Base-by-base conservation (phyloP, 2,329 filamentous ascomycete species). In the Diaporthe humulicola region DNA sequence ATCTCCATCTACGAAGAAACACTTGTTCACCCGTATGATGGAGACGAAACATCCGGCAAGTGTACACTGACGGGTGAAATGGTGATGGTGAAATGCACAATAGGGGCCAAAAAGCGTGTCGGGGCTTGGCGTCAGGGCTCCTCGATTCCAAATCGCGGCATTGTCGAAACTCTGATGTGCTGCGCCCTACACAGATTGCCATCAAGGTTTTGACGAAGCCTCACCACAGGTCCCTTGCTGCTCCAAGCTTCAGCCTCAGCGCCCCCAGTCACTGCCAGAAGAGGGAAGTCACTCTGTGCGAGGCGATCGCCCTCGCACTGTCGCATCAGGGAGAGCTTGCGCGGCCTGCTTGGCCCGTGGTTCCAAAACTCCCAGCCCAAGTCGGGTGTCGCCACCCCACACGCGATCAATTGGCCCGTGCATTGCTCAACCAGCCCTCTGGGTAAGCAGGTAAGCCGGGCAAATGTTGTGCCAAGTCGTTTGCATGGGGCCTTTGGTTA, bases 401-500 rank as follows among this genome's bases (percentile, higher is more conserved):
- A 71, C 33, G 33, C 40, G 45, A 71, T 61, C 56, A 72, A 72
- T 38, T 28, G 70, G 70, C 54, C 70, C 45, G 70, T 72, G 70
- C 70, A 15, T 38, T 17, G 22, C 33, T 72, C 57, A 45, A n/a
- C 70, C 70, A 42, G 57, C n/a, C 36, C 45, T 56, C 54, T 72
- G 70, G 70, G 70, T 72, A 58, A 58, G 69, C 69, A 54, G 69
- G 69, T 71, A 64, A 64, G 57, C 70, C 70, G 70, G 70, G 52
- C 56, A 17, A 50, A 71, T 33, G 57, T 50, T 48, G 17, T 45
- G 70, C 54, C 57, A 38, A 61, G n/a, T 71, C 7, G n/a, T 25
- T 25, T 38, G 30, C 42, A 60, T 33, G 64, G 64, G 48, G 36
- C 45, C 14, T 28, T 54, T 19, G 19, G 64, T 40, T 33, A 25